phyloP scores from a whole-genome alignment of 306 rosid species.

The Pachyrhizus erosus region DNA sequence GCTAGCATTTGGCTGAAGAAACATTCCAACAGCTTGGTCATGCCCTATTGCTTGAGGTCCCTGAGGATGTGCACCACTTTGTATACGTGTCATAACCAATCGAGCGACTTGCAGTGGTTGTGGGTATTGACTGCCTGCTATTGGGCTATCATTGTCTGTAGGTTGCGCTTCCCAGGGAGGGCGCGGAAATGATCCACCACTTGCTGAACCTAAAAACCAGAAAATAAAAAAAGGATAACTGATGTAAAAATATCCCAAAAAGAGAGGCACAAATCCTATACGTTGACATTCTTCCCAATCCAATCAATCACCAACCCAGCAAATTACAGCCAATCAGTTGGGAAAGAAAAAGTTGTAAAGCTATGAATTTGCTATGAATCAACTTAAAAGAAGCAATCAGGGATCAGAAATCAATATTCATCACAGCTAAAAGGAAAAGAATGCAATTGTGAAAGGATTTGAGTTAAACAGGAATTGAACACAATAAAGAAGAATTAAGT shows the following conservation, averaged over 20 bases:
- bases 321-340: constrained; percentile 19
- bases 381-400: constrained; percentile 12
- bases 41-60: constrained; percentile 67
- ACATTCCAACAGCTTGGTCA: constrained; percentile 70
- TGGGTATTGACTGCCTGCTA: constrained; percentile 70
- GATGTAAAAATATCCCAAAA: constrained; percentile 9
- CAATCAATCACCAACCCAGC: constrained; percentile 35
- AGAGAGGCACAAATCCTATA: constrained; percentile 25
- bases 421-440: constrained; percentile 34
- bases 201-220: constrained; percentile 62
- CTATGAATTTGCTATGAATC: constrained; percentile 23
- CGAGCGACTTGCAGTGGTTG: constrained; percentile 72
- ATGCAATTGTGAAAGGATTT: constrained; percentile 41
- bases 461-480: constrained; percentile 32
- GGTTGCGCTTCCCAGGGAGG: constrained; percentile 99
- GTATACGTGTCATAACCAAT: constrained; percentile 64
- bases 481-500: constrained; percentile 41
- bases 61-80: constrained; percentile 58
- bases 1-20: constrained; percentile 67
- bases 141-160: constrained; percentile 59
- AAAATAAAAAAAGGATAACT: constrained; percentile 22
- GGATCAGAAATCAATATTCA: constrained; percentile 22
- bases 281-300: constrained; percentile 32
- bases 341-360: constrained; percentile 23
- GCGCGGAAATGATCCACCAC: constrained; percentile 78